phyloP scores from a whole-genome alignment of 495 filamentous ascomycete species.

The Penicillium nucicola region DNA sequence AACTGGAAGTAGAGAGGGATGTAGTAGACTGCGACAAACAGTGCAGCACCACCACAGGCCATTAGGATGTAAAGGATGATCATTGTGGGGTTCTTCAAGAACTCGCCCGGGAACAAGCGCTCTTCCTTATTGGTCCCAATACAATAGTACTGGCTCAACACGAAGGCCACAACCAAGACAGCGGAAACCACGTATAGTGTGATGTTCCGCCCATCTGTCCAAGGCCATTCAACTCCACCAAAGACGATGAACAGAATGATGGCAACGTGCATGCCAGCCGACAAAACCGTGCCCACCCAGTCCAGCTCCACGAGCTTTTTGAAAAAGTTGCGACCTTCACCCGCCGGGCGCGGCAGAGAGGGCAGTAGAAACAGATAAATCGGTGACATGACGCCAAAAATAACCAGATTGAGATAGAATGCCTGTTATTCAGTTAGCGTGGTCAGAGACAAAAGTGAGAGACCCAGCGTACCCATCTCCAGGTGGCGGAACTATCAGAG shows the following conservation, averaged over 20 bases:
- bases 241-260: conserved; percentile 19
- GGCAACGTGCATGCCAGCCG: conserved; percentile 8
- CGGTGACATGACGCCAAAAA: background rate
- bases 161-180: conserved; percentile 38
- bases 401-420: conserved; percentile 14
- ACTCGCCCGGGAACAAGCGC: conserved; percentile 51
- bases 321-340: background rate
- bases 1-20: conserved; percentile 52
- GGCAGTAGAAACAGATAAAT: background rate
- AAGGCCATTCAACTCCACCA: conserved; percentile 21
- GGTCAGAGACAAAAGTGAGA: too few species aligned
- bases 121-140: conserved; percentile 39
- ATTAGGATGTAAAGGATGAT: conserved; percentile 43
- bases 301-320: conserved; percentile 1
- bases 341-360: background rate
- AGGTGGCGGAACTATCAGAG: background rate
- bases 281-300: conserved; percentile 15
- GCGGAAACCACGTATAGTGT: conserved; percentile 45
- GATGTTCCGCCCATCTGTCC: conserved; percentile 46
- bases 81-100: conserved; percentile 39
- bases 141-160: background rate
- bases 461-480: conserved; percentile 3
- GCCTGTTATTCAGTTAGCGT: background rate
- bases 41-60: conserved; percentile 14
- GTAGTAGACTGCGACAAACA: conserved; percentile 46